Conservation (phyloP, 768 basidiomycete species). For the Coprinopsis sp. region DNA sequence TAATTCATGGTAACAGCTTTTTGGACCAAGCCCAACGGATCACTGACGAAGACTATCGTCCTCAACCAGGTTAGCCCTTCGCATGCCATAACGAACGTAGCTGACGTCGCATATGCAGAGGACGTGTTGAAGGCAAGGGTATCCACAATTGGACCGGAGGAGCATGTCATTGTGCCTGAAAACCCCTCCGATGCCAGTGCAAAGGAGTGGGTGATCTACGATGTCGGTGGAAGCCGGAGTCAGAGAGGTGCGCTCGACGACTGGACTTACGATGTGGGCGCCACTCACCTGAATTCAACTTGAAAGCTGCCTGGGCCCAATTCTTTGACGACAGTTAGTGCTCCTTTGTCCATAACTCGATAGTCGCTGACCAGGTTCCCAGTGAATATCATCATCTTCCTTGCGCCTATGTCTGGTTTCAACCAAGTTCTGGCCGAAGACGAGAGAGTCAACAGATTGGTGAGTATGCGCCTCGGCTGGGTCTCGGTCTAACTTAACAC, state of each 20-base stretch:
- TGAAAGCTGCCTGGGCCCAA: constrained; percentile 59
- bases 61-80: constrained; percentile 41
- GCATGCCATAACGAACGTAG: not conserved
- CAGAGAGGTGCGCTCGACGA: constrained; percentile 47
- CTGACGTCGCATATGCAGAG: constrained; percentile 26
- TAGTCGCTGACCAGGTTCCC: not conserved
- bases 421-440: constrained; percentile 62
- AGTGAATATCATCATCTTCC: constrained; percentile 65
- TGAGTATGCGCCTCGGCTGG: constrained; percentile 21
- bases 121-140: constrained; percentile 64
- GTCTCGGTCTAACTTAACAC: not conserved
- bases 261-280: not conserved
- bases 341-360: not conserved
- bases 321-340: constrained; percentile 61
- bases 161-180: constrained; percentile 54
- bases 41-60: constrained; percentile 45
- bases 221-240: constrained; percentile 57
- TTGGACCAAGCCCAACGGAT: constrained; percentile 51
- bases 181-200: constrained; percentile 24
- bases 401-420: constrained; percentile 62
- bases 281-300: not conserved
- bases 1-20: constrained; percentile 37
- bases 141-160: constrained; percentile 60
- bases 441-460: constrained; percentile 53
- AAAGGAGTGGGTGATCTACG: constrained; percentile 59